Conservation (phyloP, 805 yeast genomes). For the Saturnispora saitoi region DNA sequence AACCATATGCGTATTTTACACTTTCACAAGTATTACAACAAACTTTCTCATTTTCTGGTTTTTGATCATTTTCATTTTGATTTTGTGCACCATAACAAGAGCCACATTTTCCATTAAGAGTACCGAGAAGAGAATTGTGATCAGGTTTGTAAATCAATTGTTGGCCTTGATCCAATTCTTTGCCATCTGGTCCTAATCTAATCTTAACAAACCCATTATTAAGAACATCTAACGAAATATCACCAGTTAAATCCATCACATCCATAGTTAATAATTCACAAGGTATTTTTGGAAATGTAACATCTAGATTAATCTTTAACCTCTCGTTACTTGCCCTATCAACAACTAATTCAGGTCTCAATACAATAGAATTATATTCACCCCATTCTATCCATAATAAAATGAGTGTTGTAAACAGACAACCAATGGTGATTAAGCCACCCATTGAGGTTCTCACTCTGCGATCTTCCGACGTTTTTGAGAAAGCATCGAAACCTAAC, state of each 20-base stretch:
- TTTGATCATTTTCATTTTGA: constrained; percentile 40
- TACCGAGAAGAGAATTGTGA: constrained; percentile 4
- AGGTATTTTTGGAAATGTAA: constrained; percentile 77
- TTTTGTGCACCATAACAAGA: constrained; percentile 81
- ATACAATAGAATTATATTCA: constrained; percentile 59
- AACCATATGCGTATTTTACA: constrained; percentile 72
- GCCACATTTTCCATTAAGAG: constrained; percentile 58
- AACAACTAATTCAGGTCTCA: constrained; percentile 79
- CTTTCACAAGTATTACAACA: constrained; percentile 86
- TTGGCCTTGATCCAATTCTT: constrained; percentile 24
- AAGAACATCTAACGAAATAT: constrained; percentile 63
- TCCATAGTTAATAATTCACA: constrained; percentile 79
- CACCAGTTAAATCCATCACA: constrained; percentile 84
- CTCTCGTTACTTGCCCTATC: constrained; percentile 66
- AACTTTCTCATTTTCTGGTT: constrained; percentile 32
- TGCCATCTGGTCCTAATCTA: constrained; percentile 50
- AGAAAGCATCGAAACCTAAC: constrained; percentile 76
- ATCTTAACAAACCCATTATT: constrained; percentile 64
- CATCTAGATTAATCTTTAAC: constrained; percentile 71
- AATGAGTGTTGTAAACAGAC: constrained; percentile 41
- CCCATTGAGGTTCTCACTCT: constrained; percentile 83
- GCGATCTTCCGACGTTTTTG: constrained; percentile 92
- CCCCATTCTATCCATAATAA: constrained; percentile 67
- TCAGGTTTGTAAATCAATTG: neutral
- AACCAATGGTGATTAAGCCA: constrained; percentile 69